Conservation (phyloP, 768 basidiomycete species). For the Symmetrospora coprosmae region DNA sequence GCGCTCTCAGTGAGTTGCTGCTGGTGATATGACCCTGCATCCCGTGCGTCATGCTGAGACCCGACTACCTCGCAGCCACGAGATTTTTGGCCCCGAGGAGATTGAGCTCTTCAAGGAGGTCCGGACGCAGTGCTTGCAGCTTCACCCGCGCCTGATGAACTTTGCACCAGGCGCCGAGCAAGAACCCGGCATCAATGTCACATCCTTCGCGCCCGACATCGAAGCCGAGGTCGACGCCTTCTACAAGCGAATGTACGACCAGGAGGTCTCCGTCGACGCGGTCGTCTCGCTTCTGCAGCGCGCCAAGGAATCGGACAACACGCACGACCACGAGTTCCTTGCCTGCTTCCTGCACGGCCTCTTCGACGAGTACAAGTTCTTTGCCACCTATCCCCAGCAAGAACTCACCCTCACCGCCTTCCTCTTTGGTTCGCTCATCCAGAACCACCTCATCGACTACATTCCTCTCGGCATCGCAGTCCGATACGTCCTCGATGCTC, state of each 20-base stretch:
- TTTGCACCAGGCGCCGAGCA: conserved; percentile 68
- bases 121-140: conserved; percentile 79
- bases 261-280: conserved; percentile 83
- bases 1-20: conserved; percentile 54
- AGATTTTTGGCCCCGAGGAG: conserved; percentile 60
- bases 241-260: conserved; percentile 97
- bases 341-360: conserved; percentile 99
- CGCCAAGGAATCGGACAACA: conserved; percentile 64
- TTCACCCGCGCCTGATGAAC: conserved; percentile 91
- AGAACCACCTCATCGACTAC: conserved; percentile 79
- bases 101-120: conserved; percentile 78
- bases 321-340: conserved; percentile 85
- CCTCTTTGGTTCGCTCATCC: conserved; percentile 89
- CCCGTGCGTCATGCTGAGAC: neutral
- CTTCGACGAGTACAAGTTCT: conserved; percentile 99
- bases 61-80: conserved; percentile 43
- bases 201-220: conserved; percentile 73
- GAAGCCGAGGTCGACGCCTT: conserved; percentile 86
- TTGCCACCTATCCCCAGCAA: conserved; percentile 84
- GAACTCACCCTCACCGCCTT: conserved; percentile 92
- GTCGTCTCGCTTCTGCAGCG: conserved; percentile 76
- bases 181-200: conserved; percentile 81
- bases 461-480: conserved; percentile 91
- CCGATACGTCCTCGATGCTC: conserved; percentile 86
- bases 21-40: neutral